Percentiles rank a stretch among this genome's conserved stretches.
phyloP scores from a whole-genome alignment of 75 land plant genomes.

The Adiantum capillusveneris region DNA sequence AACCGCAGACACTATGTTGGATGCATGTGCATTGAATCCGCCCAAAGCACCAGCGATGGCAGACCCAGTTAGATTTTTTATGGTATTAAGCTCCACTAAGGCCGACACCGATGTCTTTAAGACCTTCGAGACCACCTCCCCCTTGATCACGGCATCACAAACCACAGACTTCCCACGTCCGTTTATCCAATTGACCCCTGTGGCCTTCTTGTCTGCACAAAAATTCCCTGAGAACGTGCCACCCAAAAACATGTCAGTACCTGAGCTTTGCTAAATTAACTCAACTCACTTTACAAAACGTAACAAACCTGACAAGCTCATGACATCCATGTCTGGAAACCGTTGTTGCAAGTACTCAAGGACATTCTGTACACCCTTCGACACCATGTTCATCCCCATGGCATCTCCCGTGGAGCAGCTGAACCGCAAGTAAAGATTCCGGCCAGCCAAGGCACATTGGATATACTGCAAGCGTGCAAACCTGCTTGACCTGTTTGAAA shows the following conservation, averaged over 20 bases:
- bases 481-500: conserved; percentile 65
- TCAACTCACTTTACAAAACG: too few relatives aligned
- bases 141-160: conserved; percentile 30
- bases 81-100: conserved; percentile 30
- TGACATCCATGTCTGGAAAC: conserved; percentile 81
- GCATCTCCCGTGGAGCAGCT: conserved; percentile 80
- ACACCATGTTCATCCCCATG: conserved; percentile 98
- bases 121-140: conserved; percentile 29
- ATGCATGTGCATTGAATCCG: conserved; percentile 36
- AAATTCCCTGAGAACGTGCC: background rate
- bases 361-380: conserved; percentile 87
- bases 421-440: conserved; percentile 73
- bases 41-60: conserved; percentile 35
- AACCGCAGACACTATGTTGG: conserved; percentile 34
- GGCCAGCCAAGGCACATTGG: conserved; percentile 73
- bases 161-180: conserved; percentile 36
- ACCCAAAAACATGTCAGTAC: too few relatives aligned
- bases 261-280: too few relatives aligned
- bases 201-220: conserved; percentile 31
- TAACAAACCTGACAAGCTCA: conserved; percentile 66
- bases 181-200: conserved; percentile 33
- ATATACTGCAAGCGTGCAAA: conserved; percentile 69
- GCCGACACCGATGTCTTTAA: conserved; percentile 30
- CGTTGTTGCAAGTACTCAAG: conserved; percentile 56
- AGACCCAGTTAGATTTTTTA: conserved; percentile 29